A percentile compares a stretch with the other conserved stretches of the same genome.
Evolutionary conservation across 768 basidiomycete species (phyloP).

Genomic region (Tricholoma sp.): DNA sequence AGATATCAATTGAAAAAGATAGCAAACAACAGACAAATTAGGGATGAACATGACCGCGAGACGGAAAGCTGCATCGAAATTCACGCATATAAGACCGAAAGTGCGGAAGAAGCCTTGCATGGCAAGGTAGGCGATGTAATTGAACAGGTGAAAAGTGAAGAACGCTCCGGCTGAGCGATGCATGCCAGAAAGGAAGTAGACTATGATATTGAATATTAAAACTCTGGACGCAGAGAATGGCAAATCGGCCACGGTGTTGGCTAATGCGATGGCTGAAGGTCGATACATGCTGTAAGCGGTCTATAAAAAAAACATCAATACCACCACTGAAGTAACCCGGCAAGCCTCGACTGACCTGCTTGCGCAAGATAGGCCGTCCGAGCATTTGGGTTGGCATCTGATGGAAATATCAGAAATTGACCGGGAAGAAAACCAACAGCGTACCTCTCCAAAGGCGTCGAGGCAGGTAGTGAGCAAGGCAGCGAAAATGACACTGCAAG

Average conservation of each 20-base stretch:
- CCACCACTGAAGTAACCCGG: background rate
- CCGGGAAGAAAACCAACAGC: slow-evolving; percentile 11
- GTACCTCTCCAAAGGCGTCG: slow-evolving; percentile 68
- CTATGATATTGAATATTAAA: slow-evolving; percentile 55
- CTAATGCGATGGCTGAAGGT: slow-evolving; percentile 57
- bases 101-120: slow-evolving; percentile 87
- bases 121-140: slow-evolving; percentile 57
- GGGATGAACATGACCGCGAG: slow-evolving; percentile 68
- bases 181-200: slow-evolving; percentile 65
- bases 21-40: slow-evolving; percentile 45
- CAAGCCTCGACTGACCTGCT: slow-evolving; percentile 39
- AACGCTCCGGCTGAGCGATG: slow-evolving; percentile 38
- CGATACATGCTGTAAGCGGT: slow-evolving; percentile 62
- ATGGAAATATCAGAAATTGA: slow-evolving; percentile 6
- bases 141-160: slow-evolving; percentile 60
- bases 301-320: slow-evolving; percentile 21
- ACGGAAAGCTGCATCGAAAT: slow-evolving; percentile 42
- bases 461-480: slow-evolving; percentile 63
- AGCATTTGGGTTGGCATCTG: slow-evolving; percentile 75
- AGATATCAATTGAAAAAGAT: background rate
- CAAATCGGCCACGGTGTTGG: slow-evolving; percentile 63
- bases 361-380: slow-evolving; percentile 70
- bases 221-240: slow-evolving; percentile 61
- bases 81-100: slow-evolving; percentile 49
- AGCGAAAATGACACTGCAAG: slow-evolving; percentile 57